phyloP scores from a whole-genome alignment of 2,329 filamentous ascomycete genomes.

The Xylariaceae sp. region DNA sequence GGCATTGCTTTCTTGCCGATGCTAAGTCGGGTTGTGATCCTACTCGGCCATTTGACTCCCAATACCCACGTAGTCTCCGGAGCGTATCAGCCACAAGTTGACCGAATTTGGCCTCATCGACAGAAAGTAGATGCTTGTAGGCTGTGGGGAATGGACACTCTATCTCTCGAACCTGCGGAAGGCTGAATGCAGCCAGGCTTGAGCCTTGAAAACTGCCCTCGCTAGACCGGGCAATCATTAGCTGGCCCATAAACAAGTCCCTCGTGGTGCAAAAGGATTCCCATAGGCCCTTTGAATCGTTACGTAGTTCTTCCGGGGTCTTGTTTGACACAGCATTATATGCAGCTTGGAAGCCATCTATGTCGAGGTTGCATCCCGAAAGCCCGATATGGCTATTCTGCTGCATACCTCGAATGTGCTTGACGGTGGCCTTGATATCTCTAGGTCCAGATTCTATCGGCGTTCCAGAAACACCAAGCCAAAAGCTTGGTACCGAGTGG shows the following conservation, averaged over 20 bases:
- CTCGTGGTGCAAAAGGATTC: neutral
- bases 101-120: neutral
- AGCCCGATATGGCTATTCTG: neutral
- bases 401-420: neutral
- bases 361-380: neutral
- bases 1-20: neutral
- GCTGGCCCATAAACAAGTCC: neutral
- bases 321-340: neutral
- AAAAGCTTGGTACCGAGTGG: neutral
- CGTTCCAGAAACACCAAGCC: neutral
- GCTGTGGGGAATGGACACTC: neutral
- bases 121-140: neutral
- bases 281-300: neutral
- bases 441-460: constrained; percentile 1
- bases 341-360: neutral
- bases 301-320: constrained; percentile 1
- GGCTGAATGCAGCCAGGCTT: neutral
- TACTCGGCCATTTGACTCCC: neutral
- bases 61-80: neutral
- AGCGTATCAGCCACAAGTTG: neutral
- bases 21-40: neutral
- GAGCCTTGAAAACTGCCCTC: neutral
- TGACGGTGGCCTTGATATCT: neutral
- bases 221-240: neutral
- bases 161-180: neutral